These are phyloP conservation scores for Wickerhamomyces tratensis DNA, from an alignment of 805 yeast genomes.

Conservation along the genomic window DNA sequence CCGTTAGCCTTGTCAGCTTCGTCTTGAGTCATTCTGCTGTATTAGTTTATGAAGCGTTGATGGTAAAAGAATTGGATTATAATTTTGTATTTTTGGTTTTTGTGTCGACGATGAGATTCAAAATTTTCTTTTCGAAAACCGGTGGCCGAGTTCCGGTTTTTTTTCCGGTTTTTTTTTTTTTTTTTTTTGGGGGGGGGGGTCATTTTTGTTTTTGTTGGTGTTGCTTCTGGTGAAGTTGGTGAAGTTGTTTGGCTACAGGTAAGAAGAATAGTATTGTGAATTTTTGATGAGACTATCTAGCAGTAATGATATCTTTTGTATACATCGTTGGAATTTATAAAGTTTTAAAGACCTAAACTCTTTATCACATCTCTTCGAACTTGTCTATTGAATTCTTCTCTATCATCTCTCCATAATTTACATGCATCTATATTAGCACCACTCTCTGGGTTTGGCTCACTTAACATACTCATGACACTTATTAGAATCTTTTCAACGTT, in stretches of 20 bases:
- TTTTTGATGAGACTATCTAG: no score
- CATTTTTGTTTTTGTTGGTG: no score
- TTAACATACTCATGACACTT: slow-evolving; percentile 91
- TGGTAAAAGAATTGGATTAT: neutral
- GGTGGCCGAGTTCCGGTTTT: neutral
- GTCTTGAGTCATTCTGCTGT: neutral
- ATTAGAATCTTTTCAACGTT: slow-evolving; percentile 93
- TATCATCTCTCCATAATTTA: slow-evolving; percentile 85
- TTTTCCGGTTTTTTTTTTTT: no score
- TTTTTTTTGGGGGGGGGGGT: no score
- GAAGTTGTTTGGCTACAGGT: no score
- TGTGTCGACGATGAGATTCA: neutral
- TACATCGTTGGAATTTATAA: no score
- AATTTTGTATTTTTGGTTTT: no score
- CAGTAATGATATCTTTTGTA: no score
- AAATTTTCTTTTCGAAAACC: neutral
- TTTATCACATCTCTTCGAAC: slow-evolving; percentile 62
- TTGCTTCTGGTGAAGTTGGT: no score
- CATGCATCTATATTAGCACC: slow-evolving; percentile 82
- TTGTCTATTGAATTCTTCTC: slow-evolving; percentile 52
- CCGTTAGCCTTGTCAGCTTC: neutral
- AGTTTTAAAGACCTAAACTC: slow-evolving; percentile 41
- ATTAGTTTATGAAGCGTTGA: no score
- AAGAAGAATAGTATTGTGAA: no score
- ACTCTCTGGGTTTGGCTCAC: slow-evolving; percentile 93